phyloP scores from a whole-genome alignment of 1,284 basidiomycete species.

The Vanrija sp. region DNA sequence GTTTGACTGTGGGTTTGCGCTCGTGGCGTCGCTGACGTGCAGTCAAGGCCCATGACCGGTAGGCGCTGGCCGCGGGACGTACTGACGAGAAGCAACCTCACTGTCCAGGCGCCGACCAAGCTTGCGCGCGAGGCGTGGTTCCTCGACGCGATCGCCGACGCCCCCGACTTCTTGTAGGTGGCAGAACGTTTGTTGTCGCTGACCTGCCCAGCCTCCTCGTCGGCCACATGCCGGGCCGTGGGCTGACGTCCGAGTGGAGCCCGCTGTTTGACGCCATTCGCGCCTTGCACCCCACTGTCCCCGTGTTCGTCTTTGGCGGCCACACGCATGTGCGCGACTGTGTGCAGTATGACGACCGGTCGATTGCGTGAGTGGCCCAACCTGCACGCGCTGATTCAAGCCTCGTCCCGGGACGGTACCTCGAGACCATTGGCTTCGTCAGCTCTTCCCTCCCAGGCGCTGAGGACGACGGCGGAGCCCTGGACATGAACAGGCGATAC shows the following conservation, averaged over 20 bases:
- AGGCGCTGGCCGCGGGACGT: constrained; percentile 56
- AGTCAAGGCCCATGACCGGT: constrained; percentile 39
- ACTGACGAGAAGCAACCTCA: constrained; percentile 54
- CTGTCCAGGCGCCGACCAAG: constrained; percentile 65
- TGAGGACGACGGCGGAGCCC: constrained; percentile 21
- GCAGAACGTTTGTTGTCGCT: not conserved
- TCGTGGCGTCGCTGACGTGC: constrained; percentile 1
- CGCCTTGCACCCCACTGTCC: constrained; percentile 64
- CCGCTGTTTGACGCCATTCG: constrained; percentile 72
- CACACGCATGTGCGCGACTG: constrained; percentile 78
- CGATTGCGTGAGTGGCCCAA: constrained; percentile 36
- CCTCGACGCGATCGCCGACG: constrained; percentile 67
- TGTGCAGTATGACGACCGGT: constrained; percentile 50
- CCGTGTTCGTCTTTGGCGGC: constrained; percentile 74
- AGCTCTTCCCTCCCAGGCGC: constrained; percentile 30
- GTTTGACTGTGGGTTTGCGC: constrained; percentile 53
- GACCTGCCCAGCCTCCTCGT: constrained; percentile 23
- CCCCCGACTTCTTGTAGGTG: constrained; percentile 68
- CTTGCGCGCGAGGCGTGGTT: constrained; percentile 72
- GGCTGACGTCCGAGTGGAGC: constrained; percentile 54
- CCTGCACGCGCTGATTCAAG: constrained; percentile 57
- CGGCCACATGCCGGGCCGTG: constrained; percentile 47
- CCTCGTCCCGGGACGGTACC: constrained; percentile 75
- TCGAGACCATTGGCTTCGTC: constrained; percentile 72
- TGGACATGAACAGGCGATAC: constrained; percentile 49